Evolutionary conservation across 148 eudicot genomes (phyloP).

Genomic region (Amaranthus hypochondriacus): DNA sequence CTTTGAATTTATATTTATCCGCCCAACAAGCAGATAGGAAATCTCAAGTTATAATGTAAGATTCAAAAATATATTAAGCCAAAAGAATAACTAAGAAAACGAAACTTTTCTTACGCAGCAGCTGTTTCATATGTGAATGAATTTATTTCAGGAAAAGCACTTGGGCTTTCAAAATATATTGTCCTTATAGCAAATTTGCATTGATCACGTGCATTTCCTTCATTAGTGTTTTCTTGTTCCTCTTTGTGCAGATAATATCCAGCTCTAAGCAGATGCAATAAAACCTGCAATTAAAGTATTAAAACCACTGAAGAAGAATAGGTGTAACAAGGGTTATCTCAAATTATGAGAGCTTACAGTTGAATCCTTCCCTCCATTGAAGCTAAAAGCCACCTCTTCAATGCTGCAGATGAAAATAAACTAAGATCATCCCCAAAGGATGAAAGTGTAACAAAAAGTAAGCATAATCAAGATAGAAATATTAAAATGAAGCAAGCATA

Average conservation of each 20-base stretch:
- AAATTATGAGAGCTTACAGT: constrained; percentile 55
- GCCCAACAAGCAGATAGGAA: neutral
- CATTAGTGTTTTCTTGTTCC: constrained; percentile 34
- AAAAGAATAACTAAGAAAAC: neutral
- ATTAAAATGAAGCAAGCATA: constrained; percentile 2
- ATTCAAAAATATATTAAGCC: neutral
- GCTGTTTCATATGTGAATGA: constrained; percentile 93
- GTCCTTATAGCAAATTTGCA: constrained; percentile 70
- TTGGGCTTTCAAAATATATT: constrained; percentile 83
- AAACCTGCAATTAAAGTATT: constrained; percentile 47
- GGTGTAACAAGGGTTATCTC: neutral
- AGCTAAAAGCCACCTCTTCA: constrained; percentile 96
- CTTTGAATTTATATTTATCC: neutral
- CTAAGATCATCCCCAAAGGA: neutral
- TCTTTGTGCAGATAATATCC: constrained; percentile 65
- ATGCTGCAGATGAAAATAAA: constrained; percentile 43
- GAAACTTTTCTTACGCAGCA: constrained; percentile 41
- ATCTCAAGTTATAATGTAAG: neutral
- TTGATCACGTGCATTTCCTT: constrained; percentile 31
- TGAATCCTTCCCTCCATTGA: constrained; percentile 99
- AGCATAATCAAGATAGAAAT: neutral
- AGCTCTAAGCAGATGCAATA: constrained; percentile 90
- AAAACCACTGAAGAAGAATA: constrained; percentile 6
- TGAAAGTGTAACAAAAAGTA: neutral
- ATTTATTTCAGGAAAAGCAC: constrained; percentile 82